phyloP scores from a whole-genome alignment of 208 protist species.

The Wallacemonas sp. region DNA sequence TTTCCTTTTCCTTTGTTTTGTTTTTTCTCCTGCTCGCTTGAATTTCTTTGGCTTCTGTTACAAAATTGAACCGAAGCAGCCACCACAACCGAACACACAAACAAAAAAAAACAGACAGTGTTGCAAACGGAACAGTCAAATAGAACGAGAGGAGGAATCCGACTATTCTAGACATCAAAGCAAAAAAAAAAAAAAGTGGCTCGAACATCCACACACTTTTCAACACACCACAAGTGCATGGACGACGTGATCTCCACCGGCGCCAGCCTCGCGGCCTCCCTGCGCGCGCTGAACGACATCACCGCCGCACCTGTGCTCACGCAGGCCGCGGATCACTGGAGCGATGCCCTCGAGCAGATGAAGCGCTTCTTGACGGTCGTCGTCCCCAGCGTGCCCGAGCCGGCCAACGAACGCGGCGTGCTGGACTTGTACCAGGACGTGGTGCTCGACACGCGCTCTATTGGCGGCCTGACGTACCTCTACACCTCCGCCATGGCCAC shows the following conservation, averaged over 20 bases:
- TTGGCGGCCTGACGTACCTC: slow-evolving; percentile 5
- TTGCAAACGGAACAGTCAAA: not conserved
- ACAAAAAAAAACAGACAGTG: not conserved
- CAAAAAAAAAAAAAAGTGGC: not conserved
- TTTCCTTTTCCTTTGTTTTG: not conserved
- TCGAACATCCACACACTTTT: not conserved
- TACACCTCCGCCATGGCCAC: slow-evolving; percentile 3
- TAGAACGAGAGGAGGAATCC: too few species aligned
- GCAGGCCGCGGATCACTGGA: slow-evolving; percentile 1
- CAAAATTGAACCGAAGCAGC: not conserved
- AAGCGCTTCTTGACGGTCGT: slow-evolving; percentile 12
- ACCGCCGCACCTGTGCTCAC: not conserved
- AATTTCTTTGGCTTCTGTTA: not conserved
- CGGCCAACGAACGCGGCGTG: not conserved
- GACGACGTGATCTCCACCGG: slow-evolving; percentile 6
- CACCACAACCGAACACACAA: not conserved
- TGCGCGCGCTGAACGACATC: slow-evolving; percentile 2
- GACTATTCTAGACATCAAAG: too few species aligned
- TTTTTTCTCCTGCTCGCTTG: not conserved
- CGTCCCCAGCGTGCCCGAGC: not conserved
- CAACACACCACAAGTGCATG: not conserved
- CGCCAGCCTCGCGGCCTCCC: not conserved
- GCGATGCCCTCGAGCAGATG: not conserved
- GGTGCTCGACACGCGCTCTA: not conserved
- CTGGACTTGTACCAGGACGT: slow-evolving; percentile 17